Conservation (phyloP, 1,139 yeast species). For the Zygoascus sp. region DNA sequence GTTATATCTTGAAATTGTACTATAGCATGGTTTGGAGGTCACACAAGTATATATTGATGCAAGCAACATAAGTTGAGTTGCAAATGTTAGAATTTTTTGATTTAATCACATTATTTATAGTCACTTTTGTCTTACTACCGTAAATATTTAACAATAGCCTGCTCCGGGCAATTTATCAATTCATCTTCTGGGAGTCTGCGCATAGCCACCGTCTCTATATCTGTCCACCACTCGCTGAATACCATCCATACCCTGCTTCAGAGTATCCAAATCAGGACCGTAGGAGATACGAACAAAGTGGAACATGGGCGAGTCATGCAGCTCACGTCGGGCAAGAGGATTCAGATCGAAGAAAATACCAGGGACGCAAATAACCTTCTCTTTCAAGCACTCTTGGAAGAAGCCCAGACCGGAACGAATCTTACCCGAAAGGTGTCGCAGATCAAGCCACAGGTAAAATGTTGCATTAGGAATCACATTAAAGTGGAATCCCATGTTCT, state of each 20-base stretch:
- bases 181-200: conserved; percentile 24
- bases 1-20: not conserved
- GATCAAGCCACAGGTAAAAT: conserved; percentile 60
- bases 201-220: conserved; percentile 1
- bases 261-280: conserved; percentile 56
- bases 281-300: conserved; percentile 59
- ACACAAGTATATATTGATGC: conserved; percentile 12
- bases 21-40: conserved; percentile 5
- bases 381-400: conserved; percentile 65
- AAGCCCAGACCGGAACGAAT: conserved; percentile 59
- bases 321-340: conserved; percentile 57
- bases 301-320: conserved; percentile 62
- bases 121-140: too few relatives aligned
- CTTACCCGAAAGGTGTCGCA: conserved; percentile 56
- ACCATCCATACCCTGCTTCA: conserved; percentile 63
- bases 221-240: conserved; percentile 50
- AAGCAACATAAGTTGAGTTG: conserved; percentile 1
- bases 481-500: conserved; percentile 55
- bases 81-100: not conserved
- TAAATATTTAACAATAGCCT: too few relatives aligned
- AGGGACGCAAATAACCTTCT: conserved; percentile 60
- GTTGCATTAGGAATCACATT: conserved; percentile 57
- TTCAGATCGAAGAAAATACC: conserved; percentile 65
- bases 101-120: too few relatives aligned
- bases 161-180: not conserved